A percentile compares a stretch with the other conserved stretches of the same genome.
These are phyloP conservation scores for Rhexocercosporidium sp. DNA, from an alignment of 2,329 filamentous ascomycete genomes.

Conservation along the genomic window DNA sequence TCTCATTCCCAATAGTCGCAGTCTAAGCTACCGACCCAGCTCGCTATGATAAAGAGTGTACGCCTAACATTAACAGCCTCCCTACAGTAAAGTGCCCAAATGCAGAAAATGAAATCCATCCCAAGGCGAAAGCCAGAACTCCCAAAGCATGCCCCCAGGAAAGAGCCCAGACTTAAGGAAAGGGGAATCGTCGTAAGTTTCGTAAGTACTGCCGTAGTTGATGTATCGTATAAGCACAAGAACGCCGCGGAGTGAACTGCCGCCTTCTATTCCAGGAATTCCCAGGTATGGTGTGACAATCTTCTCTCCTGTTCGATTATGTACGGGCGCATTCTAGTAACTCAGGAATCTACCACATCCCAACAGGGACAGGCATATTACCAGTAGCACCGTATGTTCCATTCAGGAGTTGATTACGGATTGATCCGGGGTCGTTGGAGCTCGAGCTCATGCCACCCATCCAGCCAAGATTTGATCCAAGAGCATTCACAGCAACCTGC, in stretches of 20 bases:
- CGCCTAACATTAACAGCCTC: conserved; percentile 37
- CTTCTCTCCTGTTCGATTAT: conserved; percentile 29
- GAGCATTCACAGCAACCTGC: conserved; percentile 77
- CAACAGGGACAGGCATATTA: conserved; percentile 59
- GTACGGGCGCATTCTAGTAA: conserved; percentile 21
- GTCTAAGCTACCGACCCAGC: conserved; percentile 23
- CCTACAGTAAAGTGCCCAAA: conserved; percentile 25
- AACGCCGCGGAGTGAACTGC: conserved; percentile 34
- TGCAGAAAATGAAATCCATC: conserved; percentile 33
- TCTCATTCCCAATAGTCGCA: conserved; percentile 20
- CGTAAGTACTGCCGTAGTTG: conserved; percentile 35
- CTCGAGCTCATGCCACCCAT: conserved; percentile 56
- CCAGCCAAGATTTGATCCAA: conserved; percentile 79
- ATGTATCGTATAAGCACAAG: conserved; percentile 33
- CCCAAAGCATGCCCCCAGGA: conserved; percentile 35
- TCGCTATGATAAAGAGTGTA: conserved; percentile 35
- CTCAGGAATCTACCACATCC: conserved; percentile 56
- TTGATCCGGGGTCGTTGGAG: conserved; percentile 56
- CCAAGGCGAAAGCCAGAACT: conserved; percentile 29
- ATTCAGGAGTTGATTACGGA: conserved; percentile 66
- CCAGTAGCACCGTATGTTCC: conserved; percentile 58
- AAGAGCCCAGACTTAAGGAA: conserved; percentile 26
- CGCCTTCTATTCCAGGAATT: conserved; percentile 29
- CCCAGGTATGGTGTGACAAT: conserved; percentile 30
- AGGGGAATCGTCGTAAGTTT: conserved; percentile 41